These are phyloP conservation scores for Backusella parvicylindrica DNA, from an alignment of 192 early-diverging fungal genomes.

Conservation along the genomic window DNA sequence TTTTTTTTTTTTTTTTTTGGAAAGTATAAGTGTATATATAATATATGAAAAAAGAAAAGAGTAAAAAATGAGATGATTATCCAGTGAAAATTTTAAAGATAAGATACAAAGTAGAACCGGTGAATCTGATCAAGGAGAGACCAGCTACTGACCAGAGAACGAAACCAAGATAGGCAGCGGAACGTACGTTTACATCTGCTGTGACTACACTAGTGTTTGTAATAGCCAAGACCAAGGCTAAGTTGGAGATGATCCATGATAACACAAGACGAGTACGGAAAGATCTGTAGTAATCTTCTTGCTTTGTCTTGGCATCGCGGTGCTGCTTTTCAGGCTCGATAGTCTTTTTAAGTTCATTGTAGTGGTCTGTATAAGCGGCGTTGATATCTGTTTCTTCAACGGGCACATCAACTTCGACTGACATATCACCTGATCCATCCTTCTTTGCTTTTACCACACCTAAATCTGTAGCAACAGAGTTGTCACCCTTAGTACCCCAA, in stretches of 20 bases:
- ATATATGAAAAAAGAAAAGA: background rate
- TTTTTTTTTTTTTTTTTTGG: background rate
- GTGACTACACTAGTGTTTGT: conserved; percentile 45
- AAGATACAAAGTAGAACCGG: conserved; percentile 65
- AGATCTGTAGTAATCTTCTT: conserved; percentile 75
- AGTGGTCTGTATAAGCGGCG: conserved; percentile 72
- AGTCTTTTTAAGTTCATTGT: conserved; percentile 48
- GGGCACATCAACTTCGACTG: conserved; percentile 74
- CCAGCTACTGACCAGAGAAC: conserved; percentile 78
- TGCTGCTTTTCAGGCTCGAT: conserved; percentile 46
- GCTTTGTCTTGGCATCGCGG: conserved; percentile 68
- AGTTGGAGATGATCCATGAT: conserved; percentile 79
- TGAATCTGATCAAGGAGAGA: conserved; percentile 64
- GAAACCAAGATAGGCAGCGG: conserved; percentile 53
- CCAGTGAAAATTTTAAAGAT: conserved; percentile 56
- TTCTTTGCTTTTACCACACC: conserved; percentile 75
- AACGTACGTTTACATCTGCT: conserved; percentile 30
- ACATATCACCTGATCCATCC: conserved; percentile 63
- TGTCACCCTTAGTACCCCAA: conserved; percentile 97
- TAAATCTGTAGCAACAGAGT: conserved; percentile 60
- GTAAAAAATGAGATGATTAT: background rate
- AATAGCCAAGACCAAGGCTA: conserved; percentile 59
- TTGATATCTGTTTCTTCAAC: conserved; percentile 80
- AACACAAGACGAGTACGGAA: conserved; percentile 79
- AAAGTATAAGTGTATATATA: background rate